Percentiles rank a stretch among this genome's conserved stretches.
Conservation (phyloP, 1,284 basidiomycete genomes). For the Tetrapyrgos nigripes region DNA sequence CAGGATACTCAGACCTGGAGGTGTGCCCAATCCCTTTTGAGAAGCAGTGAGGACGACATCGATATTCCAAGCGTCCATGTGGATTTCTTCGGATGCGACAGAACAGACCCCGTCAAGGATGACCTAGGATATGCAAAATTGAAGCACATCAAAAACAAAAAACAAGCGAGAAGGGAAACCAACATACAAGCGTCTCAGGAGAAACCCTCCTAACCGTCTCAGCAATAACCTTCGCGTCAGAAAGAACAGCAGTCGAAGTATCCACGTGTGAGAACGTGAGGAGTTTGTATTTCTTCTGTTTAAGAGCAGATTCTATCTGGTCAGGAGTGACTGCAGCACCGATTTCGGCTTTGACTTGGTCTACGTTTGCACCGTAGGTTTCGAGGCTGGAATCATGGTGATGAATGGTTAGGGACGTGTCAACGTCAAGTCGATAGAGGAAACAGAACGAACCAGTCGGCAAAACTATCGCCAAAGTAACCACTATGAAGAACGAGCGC, state of each 20-base stretch:
- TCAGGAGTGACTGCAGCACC: conserved; percentile 75
- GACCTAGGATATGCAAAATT: conserved; percentile 49
- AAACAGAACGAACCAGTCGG: conserved; percentile 67
- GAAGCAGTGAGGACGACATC: conserved; percentile 91
- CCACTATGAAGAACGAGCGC: conserved; percentile 86
- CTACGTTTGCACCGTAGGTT: conserved; percentile 92
- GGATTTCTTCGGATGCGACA: conserved; percentile 95
- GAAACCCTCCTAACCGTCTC: conserved; percentile 80
- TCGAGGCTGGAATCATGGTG: conserved; percentile 60
- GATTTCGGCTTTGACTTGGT: conserved; percentile 83
- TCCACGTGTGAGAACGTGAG: conserved; percentile 96
- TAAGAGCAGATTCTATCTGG: conserved; percentile 78
- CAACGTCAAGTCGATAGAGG: background rate
- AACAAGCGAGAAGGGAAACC: conserved; percentile 9
- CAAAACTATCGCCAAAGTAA: conserved; percentile 90
- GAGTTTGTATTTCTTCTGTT: conserved; percentile 87
- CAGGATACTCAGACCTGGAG: conserved; percentile 93
- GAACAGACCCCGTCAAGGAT: conserved; percentile 95
- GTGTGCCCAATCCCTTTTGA: conserved; percentile 95
- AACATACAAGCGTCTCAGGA: conserved; percentile 81
- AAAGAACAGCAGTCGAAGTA: conserved; percentile 87
- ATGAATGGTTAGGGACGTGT: background rate
- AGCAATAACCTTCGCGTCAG: conserved; percentile 83
- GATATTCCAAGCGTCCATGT: conserved; percentile 92
- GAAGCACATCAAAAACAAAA: background rate